Base-by-base conservation (phyloP, 2,329 filamentous ascomycete genomes). In the Verticillium nonalfalfae region DNA sequence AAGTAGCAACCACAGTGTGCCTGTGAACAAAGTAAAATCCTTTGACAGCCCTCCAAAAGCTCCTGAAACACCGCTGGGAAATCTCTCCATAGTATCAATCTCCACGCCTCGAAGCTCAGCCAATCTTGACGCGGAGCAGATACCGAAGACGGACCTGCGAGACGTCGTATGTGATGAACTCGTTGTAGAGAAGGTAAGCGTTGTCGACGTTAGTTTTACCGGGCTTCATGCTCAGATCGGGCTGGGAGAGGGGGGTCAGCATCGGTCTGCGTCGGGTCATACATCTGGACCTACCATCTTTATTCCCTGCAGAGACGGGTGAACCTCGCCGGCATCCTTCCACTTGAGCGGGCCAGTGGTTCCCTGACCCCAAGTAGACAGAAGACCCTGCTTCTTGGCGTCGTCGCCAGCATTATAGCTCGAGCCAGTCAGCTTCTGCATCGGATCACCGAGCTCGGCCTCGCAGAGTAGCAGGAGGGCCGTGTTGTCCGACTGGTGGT, bases 391-490 rank as follows among this genome's bases (percentile, higher is more conserved):
- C 2, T 76, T 72, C 64, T 85, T 85, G 0, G 89, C 90, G 45
- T 82, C 79, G 5, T 86, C 79, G 0, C 82, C 88, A 0, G 92
- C 92, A 7, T 78, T 74, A 69, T 85, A 91, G 21, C 84, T 83
- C 1, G 85, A 73, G 13, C 77, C 0, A 0, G 75, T 78, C 2
- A 93, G 79, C 67, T 87, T 80, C 62, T 89, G 83, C 77, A 94
- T 87, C 0, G 91, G 91, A 38, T 87, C 75, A 6, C 93, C 92
- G 2, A 97, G 81, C 74, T 78, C 77, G 4, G 90, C 91, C 69
- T 96, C 92, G 68, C 92, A 96, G 1, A 97, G 86, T 18, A 97
- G 81, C 4, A 96, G 78, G 3, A 97, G 79, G 0, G 87, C 92
- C 26, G 87, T 85, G 21, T 85, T 83, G n/a, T 82, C 84, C n/a